Evolutionary conservation across 78 protist species (phyloP).

Genomic region (Ministeria vibrans): DNA sequence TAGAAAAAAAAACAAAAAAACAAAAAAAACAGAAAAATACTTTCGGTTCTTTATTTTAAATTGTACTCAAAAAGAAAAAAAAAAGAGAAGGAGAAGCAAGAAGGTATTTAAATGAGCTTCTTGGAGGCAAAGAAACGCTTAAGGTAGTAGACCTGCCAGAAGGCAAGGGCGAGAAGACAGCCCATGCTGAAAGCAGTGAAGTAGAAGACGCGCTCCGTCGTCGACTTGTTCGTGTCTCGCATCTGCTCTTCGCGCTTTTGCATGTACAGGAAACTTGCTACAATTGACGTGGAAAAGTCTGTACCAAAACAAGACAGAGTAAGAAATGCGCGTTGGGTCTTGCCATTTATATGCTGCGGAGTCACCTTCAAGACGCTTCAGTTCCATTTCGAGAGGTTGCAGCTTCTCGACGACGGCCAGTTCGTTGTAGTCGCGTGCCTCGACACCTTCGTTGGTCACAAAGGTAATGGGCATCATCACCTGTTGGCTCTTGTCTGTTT

Average conservation of each 20-base stretch:
- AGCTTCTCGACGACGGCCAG: conserved; percentile 10
- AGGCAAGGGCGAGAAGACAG: conserved; percentile 1
- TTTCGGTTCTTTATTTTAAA: background rate
- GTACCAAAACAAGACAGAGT: background rate
- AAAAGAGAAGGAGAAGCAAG: background rate
- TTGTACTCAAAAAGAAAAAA: background rate
- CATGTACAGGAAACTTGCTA: background rate
- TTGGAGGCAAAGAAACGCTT: conserved; percentile 11
- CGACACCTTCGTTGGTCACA: background rate
- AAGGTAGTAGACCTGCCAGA: conserved; percentile 31
- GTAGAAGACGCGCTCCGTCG: conserved; percentile 17
- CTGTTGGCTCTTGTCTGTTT: background rate
- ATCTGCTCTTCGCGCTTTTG: conserved; percentile 7
- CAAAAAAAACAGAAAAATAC: background rate
- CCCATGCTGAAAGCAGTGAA: conserved; percentile 18
- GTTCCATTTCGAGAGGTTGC: conserved; percentile 10
- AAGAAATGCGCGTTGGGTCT: background rate
- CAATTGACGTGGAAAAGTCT: background rate
- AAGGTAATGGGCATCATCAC: background rate
- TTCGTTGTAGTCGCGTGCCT: background rate
- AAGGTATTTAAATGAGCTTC: conserved; percentile 7
- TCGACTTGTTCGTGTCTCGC: conserved; percentile 32
- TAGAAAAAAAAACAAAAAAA: too few species aligned
- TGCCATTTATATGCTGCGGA: too few species aligned
- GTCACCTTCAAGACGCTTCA: conserved; percentile 7